These are phyloP conservation scores for Ascomycota sp. DNA, from an alignment of 2,329 filamentous ascomycete genomes.

Conservation along the genomic window DNA sequence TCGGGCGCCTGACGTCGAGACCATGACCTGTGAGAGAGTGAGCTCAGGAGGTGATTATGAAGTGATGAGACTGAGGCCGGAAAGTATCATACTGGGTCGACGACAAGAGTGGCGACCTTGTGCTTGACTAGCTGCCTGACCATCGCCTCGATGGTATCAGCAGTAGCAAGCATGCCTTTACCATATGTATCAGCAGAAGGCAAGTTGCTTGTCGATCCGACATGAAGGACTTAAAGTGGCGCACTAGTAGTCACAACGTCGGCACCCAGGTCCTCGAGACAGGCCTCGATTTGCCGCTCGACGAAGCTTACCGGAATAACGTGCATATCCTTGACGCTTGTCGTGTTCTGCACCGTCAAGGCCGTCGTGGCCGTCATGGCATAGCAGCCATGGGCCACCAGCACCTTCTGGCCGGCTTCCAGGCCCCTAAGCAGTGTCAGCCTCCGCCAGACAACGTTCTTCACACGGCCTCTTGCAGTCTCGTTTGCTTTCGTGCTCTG, in stretches of 20 bases:
- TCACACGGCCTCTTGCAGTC: too few relatives aligned
- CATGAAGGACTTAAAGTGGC: slow-evolving; percentile 9
- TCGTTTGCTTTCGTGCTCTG: too few relatives aligned
- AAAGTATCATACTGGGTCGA: slow-evolving; percentile 16
- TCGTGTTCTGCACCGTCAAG: slow-evolving; percentile 88
- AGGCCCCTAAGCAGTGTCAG: slow-evolving; percentile 41
- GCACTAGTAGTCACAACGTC: slow-evolving; percentile 89
- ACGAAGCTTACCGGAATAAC: slow-evolving; percentile 61
- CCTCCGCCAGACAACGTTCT: too few relatives aligned
- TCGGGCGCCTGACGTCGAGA: slow-evolving; percentile 58
- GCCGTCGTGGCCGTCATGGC: slow-evolving; percentile 92
- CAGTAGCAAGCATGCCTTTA: slow-evolving; percentile 18
- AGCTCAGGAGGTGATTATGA: slow-evolving; percentile 1
- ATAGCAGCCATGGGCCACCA: slow-evolving; percentile 82
- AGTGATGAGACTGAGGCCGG: slow-evolving; percentile 1
- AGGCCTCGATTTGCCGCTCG: slow-evolving; percentile 66
- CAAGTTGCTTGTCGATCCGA: not conserved
- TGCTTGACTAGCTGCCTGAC: slow-evolving; percentile 11
- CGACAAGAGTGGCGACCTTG: slow-evolving; percentile 11
- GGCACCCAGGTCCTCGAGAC: slow-evolving; percentile 62
- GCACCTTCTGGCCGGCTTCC: slow-evolving; percentile 89
- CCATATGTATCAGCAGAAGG: not conserved
- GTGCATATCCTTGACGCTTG: slow-evolving; percentile 65
- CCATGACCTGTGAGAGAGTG: slow-evolving; percentile 53
- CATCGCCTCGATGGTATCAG: slow-evolving; percentile 17